phyloP scores from a whole-genome alignment of 306 rosid species.

The Oemleria cerasiformis region DNA sequence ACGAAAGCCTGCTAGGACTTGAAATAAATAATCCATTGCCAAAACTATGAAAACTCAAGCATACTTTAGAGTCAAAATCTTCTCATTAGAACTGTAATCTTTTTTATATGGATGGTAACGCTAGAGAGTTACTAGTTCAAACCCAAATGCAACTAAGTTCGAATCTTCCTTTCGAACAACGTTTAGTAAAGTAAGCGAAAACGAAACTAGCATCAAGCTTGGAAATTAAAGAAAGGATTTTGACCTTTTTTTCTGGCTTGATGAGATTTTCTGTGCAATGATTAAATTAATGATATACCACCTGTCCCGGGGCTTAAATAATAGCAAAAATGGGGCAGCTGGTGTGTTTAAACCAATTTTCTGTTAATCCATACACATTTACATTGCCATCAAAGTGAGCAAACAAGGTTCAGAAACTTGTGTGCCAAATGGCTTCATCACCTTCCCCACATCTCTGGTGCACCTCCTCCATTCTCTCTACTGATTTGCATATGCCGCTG shows the following conservation, averaged over 20 bases:
- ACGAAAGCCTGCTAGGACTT: not conserved
- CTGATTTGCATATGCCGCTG: constrained; percentile 66
- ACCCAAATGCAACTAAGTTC: not conserved
- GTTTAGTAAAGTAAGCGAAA: not conserved
- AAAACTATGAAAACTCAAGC: no score
- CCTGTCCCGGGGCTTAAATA: constrained; percentile 30
- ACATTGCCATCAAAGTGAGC: constrained; percentile 20
- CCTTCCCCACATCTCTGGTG: constrained; percentile 62
- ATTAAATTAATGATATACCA: constrained; percentile 37
- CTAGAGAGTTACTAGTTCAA: not conserved
- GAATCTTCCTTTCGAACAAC: not conserved
- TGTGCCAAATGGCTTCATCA: constrained; percentile 58
- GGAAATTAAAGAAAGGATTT: not conserved
- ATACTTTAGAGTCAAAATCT: not conserved
- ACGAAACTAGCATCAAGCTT: not conserved
- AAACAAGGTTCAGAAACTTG: constrained; percentile 37
- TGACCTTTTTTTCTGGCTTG: not conserved
- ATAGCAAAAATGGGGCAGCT: constrained; percentile 44
- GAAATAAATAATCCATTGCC: not conserved
- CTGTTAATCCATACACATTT: constrained; percentile 17
- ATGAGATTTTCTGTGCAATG: constrained; percentile 13
- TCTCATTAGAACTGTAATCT: not conserved
- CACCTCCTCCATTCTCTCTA: constrained; percentile 62
- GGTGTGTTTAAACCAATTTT: constrained; percentile 16
- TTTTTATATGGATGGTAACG: not conserved